Conservation (phyloP, 176 grass and related monocot species). For the Alopecurus myosuroides region DNA sequence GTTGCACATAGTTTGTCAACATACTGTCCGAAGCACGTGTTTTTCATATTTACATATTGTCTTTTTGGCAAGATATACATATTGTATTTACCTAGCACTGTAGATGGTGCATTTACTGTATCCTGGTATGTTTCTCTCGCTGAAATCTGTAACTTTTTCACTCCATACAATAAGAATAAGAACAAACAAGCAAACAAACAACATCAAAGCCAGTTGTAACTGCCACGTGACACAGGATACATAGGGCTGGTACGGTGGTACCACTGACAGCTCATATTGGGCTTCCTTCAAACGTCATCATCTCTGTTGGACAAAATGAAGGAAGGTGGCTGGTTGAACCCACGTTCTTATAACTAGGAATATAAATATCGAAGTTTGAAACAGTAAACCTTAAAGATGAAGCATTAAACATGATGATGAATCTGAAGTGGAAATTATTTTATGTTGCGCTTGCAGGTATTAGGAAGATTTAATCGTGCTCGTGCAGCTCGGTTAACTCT, state of each 20-base stretch:
- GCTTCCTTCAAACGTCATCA: background rate
- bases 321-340: background rate
- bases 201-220: background rate
- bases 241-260: background rate
- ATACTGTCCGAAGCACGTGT: conserved; percentile 22
- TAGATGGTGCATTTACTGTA: background rate
- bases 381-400: background rate
- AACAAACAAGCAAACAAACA: background rate
- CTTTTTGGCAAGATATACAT: background rate
- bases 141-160: conserved; percentile 7
- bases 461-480: conserved; percentile 91
- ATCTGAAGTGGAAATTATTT: background rate
- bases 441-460: conserved; percentile 54
- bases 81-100: background rate
- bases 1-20: background rate
- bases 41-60: conserved; percentile 1
- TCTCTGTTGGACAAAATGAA: conserved; percentile 19
- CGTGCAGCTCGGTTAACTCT: conserved; percentile 81
- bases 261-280: background rate
- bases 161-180: background rate
- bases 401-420: background rate
- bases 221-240: conserved; percentile 22
- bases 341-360: background rate
- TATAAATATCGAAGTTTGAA: background rate
- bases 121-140: background rate